Evolutionary conservation across 805 yeast genomes (phyloP).

Genomic region (Candida alai): DNA sequence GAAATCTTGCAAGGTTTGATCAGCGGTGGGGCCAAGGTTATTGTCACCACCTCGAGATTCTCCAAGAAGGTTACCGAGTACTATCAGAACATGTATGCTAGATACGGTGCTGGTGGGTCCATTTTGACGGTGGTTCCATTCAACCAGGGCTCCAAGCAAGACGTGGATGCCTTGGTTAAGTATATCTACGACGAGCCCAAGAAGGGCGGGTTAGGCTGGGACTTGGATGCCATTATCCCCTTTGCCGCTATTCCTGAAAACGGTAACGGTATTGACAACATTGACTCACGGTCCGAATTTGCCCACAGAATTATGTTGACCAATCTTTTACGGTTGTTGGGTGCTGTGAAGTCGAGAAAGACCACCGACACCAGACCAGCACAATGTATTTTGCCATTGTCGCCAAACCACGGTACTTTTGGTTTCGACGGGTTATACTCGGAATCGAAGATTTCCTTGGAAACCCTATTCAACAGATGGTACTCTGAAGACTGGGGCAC

Average conservation of each 20-base stretch:
- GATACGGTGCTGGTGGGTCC: conserved; percentile 90
- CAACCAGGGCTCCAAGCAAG: conserved; percentile 96
- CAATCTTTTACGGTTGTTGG: conserved; percentile 87
- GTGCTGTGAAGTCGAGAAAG: conserved; percentile 84
- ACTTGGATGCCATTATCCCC: conserved; percentile 91
- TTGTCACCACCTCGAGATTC: conserved; percentile 95
- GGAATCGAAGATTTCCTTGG: conserved; percentile 92
- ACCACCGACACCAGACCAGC: conserved; percentile 94
- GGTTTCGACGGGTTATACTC: conserved; percentile 98
- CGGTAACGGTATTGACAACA: conserved; percentile 90
- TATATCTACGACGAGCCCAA: conserved; percentile 81
- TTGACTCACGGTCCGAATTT: conserved; percentile 93
- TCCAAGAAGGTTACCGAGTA: conserved; percentile 92
- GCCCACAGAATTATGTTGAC: conserved; percentile 99
- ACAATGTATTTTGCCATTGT: conserved; percentile 91
- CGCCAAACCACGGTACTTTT: conserved; percentile 98
- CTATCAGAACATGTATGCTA: conserved; percentile 89
- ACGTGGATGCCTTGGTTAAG: conserved; percentile 78
- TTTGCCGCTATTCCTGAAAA: conserved; percentile 99
- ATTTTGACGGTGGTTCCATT: conserved; percentile 95
- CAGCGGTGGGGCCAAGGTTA: conserved; percentile 96
- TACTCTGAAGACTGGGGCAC: conserved; percentile 94
- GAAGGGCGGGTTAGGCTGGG: conserved; percentile 96
- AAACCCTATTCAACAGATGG: conserved; percentile 98
- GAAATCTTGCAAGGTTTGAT: conserved; percentile 91